These are phyloP conservation scores for Agaricus sinodeliciosus DNA, from an alignment of 768 basidiomycete species.

Conservation along the genomic window DNA sequence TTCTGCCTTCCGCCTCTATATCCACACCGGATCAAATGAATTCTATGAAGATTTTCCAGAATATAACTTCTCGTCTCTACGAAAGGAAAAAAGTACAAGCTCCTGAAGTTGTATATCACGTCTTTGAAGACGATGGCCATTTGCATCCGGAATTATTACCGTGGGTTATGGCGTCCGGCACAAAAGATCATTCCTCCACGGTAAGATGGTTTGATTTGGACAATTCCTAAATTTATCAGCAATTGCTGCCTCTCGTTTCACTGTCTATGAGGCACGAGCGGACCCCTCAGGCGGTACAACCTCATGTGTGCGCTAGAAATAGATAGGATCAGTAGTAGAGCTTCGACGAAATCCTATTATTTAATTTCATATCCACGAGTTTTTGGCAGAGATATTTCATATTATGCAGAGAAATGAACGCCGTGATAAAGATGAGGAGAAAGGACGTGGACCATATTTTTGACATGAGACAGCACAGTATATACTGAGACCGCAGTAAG, in stretches of 20 bases:
- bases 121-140: slow-evolving; percentile 62
- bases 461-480: slow-evolving; percentile 15
- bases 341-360: neutral
- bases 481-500: slow-evolving; percentile 13
- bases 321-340: too few species aligned
- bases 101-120: slow-evolving; percentile 25
- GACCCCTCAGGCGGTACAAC: too few species aligned
- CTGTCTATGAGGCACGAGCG: slow-evolving; percentile 22
- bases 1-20: slow-evolving; percentile 43
- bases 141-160: slow-evolving; percentile 51
- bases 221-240: slow-evolving; percentile 15
- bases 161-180: slow-evolving; percentile 49
- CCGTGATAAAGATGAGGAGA: slow-evolving; percentile 2
- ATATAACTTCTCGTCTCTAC: slow-evolving; percentile 21
- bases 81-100: neutral
- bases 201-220: slow-evolving; percentile 26
- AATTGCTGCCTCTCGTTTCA: slow-evolving; percentile 23
- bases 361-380: neutral
- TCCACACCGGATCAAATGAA: slow-evolving; percentile 42
- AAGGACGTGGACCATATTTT: slow-evolving; percentile 21
- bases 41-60: slow-evolving; percentile 49
- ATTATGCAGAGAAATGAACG: slow-evolving; percentile 2
- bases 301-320: too few species aligned
- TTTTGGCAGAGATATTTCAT: neutral
- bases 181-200: slow-evolving; percentile 48